phyloP scores from a whole-genome alignment of 805 yeast species.

The Starmerella lactis-condensi region DNA sequence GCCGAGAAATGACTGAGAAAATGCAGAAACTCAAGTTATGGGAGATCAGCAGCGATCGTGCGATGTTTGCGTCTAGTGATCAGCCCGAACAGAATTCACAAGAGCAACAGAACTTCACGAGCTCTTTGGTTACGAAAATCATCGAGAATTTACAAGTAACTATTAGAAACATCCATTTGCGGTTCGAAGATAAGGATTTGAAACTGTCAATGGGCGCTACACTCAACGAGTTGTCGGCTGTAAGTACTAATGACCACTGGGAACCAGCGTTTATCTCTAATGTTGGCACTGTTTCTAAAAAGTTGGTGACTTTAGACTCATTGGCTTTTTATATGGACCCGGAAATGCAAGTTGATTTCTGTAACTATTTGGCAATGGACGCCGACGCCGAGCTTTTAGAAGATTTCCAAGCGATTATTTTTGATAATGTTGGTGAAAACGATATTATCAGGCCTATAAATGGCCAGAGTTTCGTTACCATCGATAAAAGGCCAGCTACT shows the following conservation, averaged over 20 bases:
- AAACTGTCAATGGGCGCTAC: constrained; percentile 65
- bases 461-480: constrained; percentile 64
- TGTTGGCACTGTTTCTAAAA: constrained; percentile 47
- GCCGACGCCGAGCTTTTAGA: constrained; percentile 19
- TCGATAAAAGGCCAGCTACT: constrained; percentile 41
- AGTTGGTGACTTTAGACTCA: constrained; percentile 54
- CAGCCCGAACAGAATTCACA: constrained; percentile 17
- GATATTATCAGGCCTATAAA: constrained; percentile 65
- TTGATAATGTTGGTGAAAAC: constrained; percentile 17
- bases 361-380: constrained; percentile 28
- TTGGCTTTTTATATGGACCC: constrained; percentile 65
- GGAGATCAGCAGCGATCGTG: constrained; percentile 24
- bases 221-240: constrained; percentile 72
- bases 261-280: constrained; percentile 65
- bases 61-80: constrained; percentile 16
- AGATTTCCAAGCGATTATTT: constrained; percentile 23
- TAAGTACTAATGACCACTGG: constrained; percentile 77
- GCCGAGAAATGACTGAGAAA: constrained; percentile 47
- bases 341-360: constrained; percentile 6
- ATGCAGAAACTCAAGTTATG: constrained; percentile 48
- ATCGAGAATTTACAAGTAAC: constrained; percentile 85
- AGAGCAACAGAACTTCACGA: constrained; percentile 66
- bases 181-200: constrained; percentile 66
- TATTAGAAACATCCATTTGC: constrained; percentile 72
- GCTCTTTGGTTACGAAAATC: constrained; percentile 68